A percentile compares a stretch with the other conserved stretches of the same genome.
Conservation (phyloP, 768 basidiomycete species). For the Krasilnikovozyma curviuscula region DNA sequence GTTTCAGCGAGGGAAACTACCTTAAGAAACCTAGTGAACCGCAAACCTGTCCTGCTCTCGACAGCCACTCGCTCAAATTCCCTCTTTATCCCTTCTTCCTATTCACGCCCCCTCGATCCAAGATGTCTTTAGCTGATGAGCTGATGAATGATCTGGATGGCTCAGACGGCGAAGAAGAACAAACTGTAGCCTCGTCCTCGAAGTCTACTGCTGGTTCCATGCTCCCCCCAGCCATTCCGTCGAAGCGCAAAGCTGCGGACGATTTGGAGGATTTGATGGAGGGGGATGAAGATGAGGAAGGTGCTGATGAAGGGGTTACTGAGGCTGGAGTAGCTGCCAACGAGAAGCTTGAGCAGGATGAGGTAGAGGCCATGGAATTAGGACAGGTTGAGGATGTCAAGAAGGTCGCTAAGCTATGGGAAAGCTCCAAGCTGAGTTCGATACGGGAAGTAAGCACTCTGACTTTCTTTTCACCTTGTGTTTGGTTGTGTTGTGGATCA, state of each 20-base stretch:
- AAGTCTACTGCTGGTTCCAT: constrained; percentile 15
- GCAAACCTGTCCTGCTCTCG: too few relatives aligned
- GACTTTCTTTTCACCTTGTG: neutral
- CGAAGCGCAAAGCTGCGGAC: constrained; percentile 27
- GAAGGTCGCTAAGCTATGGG: constrained; percentile 72
- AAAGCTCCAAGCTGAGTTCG: constrained; percentile 71
- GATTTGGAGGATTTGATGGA: constrained; percentile 30
- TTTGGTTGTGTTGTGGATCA: too few relatives aligned
- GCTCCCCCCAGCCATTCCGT: constrained; percentile 21
- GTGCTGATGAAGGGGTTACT: constrained; percentile 21
- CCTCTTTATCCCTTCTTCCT: neutral
- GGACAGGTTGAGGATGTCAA: constrained; percentile 63
- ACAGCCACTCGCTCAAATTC: too few relatives aligned
- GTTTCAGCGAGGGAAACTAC: too few relatives aligned
- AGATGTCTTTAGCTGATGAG: constrained; percentile 57
- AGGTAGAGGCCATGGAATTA: constrained; percentile 87
- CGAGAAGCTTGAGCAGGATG: constrained; percentile 85
- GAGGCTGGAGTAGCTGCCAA: constrained; percentile 71
- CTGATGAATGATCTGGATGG: constrained; percentile 77
- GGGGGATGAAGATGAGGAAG: constrained; percentile 38
- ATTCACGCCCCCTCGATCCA: constrained; percentile 3
- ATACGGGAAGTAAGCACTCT: constrained; percentile 45
- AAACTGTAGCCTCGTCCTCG: constrained; percentile 10
- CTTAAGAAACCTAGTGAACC: too few relatives aligned
- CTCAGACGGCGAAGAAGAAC: constrained; percentile 5